Percentiles rank a stretch among this genome's conserved stretches.
Conservation (phyloP, 176 grass and related monocot species). For the Juncus effusus region DNA sequence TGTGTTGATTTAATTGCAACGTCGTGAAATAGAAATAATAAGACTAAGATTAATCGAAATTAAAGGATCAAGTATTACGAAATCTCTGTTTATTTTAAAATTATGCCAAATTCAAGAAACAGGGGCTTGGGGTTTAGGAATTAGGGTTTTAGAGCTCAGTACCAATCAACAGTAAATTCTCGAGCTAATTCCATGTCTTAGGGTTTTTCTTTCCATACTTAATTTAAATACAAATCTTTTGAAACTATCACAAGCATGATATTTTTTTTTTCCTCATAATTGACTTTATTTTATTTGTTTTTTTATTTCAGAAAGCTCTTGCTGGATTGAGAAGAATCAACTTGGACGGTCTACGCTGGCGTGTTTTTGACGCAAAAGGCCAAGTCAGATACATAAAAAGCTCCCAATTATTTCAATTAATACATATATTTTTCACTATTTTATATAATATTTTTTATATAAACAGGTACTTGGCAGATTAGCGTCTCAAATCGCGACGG, state of each 20-base stretch:
- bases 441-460: too few relatives aligned
- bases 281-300: constrained; percentile 2
- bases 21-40: not conserved
- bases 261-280: not conserved
- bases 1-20: not conserved
- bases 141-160: too few relatives aligned
- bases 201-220: not conserved
- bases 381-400: constrained; percentile 40
- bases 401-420: not conserved
- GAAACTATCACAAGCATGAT: not conserved
- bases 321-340: constrained; percentile 90
- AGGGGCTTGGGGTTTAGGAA: too few relatives aligned
- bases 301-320: constrained; percentile 70
- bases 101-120: not conserved
- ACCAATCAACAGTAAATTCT: too few relatives aligned
- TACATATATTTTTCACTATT: not conserved
- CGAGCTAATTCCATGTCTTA: too few relatives aligned
- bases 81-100: not conserved
- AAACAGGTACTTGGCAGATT: constrained; percentile 78
- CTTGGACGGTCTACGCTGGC: constrained; percentile 84
- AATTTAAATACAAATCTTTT: not conserved
- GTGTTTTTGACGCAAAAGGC: constrained; percentile 94
- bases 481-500: constrained; percentile 77
- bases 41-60: not conserved
- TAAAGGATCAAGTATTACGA: not conserved